Conservation (phyloP, 106 monocot species). For the Dendrobium catenatum region DNA sequence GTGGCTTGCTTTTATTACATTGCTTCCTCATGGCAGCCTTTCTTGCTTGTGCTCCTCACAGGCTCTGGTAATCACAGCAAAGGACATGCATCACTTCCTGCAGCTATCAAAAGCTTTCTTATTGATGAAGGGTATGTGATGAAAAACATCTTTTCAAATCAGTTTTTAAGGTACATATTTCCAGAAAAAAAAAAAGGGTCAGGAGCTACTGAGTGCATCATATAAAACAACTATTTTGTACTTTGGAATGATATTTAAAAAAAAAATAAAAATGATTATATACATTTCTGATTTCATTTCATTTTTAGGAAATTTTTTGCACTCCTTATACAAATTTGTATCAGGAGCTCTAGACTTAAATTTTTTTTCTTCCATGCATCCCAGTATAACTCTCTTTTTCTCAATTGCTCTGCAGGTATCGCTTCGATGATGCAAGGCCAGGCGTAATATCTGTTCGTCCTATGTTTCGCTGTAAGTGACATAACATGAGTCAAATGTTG, state of each 20-base stretch:
- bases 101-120: constrained; percentile 70
- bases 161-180: neutral
- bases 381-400: too few species aligned
- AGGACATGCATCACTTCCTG: constrained; percentile 79
- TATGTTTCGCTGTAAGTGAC: constrained; percentile 42
- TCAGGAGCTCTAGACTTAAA: too few species aligned
- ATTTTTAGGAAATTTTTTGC: too few species aligned
- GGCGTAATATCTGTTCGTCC: constrained; percentile 65
- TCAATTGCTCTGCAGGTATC: constrained; percentile 37
- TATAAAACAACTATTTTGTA: neutral
- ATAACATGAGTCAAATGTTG: too few species aligned
- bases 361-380: too few species aligned
- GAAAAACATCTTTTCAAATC: neutral
- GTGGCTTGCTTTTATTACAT: neutral
- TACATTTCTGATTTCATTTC: too few species aligned
- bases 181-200: too few species aligned
- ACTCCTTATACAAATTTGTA: neutral
- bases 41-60: constrained; percentile 13
- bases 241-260: neutral
- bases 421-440: constrained; percentile 71
- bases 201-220: too few species aligned
- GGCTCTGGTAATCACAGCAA: constrained; percentile 85
- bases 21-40: neutral
- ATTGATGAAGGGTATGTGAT: constrained; percentile 58
- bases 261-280: too few species aligned